These are phyloP conservation scores for Colletotrichum cordylinicola DNA, from an alignment of 2,329 filamentous ascomycete species.

Conservation along the genomic window DNA sequence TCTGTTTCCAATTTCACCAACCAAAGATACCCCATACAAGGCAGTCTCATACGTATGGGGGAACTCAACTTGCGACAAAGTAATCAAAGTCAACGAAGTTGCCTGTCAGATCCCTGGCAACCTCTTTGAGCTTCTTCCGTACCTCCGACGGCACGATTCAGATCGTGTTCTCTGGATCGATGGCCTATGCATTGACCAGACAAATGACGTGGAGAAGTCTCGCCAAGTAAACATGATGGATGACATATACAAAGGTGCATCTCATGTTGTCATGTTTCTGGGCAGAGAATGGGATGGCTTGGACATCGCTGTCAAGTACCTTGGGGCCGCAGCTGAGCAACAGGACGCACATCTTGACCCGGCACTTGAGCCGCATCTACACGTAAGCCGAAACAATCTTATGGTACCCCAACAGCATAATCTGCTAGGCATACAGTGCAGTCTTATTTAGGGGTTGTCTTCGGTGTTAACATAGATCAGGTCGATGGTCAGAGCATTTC, in stretches of 20 bases:
- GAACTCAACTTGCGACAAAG: rapidly evolving
- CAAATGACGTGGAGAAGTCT: background rate
- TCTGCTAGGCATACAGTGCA: background rate
- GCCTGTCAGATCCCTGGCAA: background rate
- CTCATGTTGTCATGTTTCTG: background rate
- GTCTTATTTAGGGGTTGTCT: background rate
- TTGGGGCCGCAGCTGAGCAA: background rate
- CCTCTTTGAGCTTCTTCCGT: background rate
- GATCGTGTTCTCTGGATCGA: background rate
- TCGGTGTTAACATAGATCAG: background rate
- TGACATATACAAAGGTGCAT: background rate
- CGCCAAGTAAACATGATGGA: background rate
- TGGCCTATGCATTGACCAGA: background rate
- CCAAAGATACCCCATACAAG: background rate
- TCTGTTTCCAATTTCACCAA: background rate
- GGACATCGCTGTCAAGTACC: background rate
- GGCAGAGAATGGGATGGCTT: background rate
- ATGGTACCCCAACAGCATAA: background rate
- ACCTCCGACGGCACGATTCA: background rate
- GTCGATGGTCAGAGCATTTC: background rate
- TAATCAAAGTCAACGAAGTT: background rate
- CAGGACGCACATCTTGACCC: background rate
- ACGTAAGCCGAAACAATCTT: background rate
- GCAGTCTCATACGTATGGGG: background rate
- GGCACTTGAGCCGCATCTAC: background rate